Conservation (phyloP, 2,329 filamentous ascomycete genomes). For the Cordyceps cateniannulata region DNA sequence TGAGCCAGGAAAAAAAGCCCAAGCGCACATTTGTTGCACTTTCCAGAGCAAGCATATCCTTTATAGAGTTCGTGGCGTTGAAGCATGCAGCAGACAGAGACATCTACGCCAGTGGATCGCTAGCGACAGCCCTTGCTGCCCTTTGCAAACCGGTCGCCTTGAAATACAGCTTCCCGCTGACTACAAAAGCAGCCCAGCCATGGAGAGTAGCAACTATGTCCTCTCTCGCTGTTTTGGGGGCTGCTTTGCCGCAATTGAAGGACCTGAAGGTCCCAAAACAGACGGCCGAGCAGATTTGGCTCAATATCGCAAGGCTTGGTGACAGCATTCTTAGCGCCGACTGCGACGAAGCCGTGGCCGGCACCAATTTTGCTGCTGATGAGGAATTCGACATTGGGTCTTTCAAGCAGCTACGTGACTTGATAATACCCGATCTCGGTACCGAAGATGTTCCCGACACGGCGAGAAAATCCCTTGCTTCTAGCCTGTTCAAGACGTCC, state of each 20-base stretch:
- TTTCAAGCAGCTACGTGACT: constrained; percentile 60
- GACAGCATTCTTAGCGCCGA: constrained; percentile 65
- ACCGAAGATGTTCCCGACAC: constrained; percentile 57
- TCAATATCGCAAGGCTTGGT: constrained; percentile 55
- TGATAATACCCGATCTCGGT: constrained; percentile 71
- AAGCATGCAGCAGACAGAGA: constrained; percentile 55
- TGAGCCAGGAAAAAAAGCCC: constrained; percentile 27
- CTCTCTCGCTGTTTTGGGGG: constrained; percentile 59
- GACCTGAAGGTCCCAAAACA: constrained; percentile 38
- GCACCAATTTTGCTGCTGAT: constrained; percentile 54
- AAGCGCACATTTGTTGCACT: constrained; percentile 84
- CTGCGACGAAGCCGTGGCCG: constrained; percentile 39
- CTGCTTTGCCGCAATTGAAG: constrained; percentile 56
- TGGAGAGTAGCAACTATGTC: constrained; percentile 78
- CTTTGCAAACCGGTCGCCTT: constrained; percentile 64
- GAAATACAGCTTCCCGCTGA: constrained; percentile 73
- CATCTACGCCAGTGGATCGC: constrained; percentile 62
- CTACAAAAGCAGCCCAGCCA: constrained; percentile 62
- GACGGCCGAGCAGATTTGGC: constrained; percentile 60
- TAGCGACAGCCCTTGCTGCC: constrained; percentile 58
- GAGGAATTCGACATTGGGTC: constrained; percentile 75
- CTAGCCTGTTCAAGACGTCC: constrained; percentile 73
- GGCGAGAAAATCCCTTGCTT: constrained; percentile 62
- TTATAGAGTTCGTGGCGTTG: constrained; percentile 56
- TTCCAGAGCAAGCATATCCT: constrained; percentile 72